Evolutionary conservation across 2,329 filamentous ascomycete genomes (phyloP), one percentile per base, ranked within the genome.

Genomic region (Podosphaera xanthii): DNA sequence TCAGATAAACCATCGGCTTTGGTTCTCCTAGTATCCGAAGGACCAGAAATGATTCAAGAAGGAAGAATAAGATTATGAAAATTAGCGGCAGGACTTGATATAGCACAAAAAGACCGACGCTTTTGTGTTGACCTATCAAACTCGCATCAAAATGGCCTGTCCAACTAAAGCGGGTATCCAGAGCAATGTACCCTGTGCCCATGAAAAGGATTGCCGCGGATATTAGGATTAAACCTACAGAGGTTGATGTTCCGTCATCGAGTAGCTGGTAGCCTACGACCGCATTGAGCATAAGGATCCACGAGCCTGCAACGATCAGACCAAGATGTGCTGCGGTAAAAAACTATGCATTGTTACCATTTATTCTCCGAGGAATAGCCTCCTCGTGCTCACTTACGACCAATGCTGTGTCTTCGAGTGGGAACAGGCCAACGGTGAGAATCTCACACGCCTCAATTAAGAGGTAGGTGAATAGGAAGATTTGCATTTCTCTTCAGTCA

Each of bases 371-470:
- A 36, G 9, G 4, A 2, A 55, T 14, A 40, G 36, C 36, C 36
- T 35, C n/a, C 14, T 8, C 36, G 33, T 30, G 50, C 4, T n/a
- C 7, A 75, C 83, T 63, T 77, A 86, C 88, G 66, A 86, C 77
- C 69, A 89, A 82, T 60, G 87, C 85, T 57, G 73, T 80, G 58
- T 76, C 73, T 64, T 79, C 74, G 30, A 96, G 73, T 2, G 91
- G 89, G 67, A 98, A 91, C 36, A 84, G 86, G 65, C 92, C 92
- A 42, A 97, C 82, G 0, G 89, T 90, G 73, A 98, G 96, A 67
- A 98, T 95, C 71, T 97, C 92, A 72, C 90, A 96, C 67, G 98
- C 86, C 66, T 86, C 82, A 62, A 97, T 82, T 60, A 97, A 72
- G 60, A 94, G 84, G 70, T 88, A 98, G 57, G 86, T 84, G 49